These are phyloP conservation scores for Tylopilus intermedius DNA, from an alignment of 768 basidiomycete genomes.

Conservation along the genomic window DNA sequence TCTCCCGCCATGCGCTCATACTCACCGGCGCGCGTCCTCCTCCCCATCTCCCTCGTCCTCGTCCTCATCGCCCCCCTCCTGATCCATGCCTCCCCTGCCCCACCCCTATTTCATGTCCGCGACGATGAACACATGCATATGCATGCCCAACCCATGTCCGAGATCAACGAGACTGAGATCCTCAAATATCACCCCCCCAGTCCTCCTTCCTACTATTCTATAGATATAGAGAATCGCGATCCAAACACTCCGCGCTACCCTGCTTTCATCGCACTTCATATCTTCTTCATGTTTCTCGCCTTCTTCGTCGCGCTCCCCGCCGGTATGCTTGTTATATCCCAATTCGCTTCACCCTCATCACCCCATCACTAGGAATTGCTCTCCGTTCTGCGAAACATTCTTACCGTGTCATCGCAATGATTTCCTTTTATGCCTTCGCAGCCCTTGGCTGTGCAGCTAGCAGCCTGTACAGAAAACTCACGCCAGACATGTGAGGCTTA, in stretches of 20 bases:
- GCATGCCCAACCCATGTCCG: constrained; percentile 42
- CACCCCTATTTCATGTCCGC: constrained; percentile 11
- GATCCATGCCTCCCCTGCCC: constrained; percentile 12
- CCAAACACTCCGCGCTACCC: constrained; percentile 47
- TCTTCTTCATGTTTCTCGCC: constrained; percentile 66
- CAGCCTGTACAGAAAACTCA: constrained; percentile 68
- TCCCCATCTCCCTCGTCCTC: constrained; percentile 8
- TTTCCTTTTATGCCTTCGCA: constrained; percentile 58
- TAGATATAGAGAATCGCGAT: constrained; percentile 61
- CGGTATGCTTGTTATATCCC: constrained; percentile 42
- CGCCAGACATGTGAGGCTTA: constrained; percentile 69
- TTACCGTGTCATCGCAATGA: constrained; percentile 51
- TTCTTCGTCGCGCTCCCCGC: constrained; percentile 82
- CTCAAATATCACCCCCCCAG: constrained; percentile 60
- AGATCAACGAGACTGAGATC: constrained; percentile 76
- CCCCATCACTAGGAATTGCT: constrained; percentile 54
- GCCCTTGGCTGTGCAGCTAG: constrained; percentile 64
- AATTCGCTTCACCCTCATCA: not conserved
- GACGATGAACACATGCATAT: constrained; percentile 41
- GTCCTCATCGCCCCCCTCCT: constrained; percentile 17
- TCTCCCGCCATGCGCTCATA: constrained; percentile 7
- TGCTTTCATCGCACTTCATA: constrained; percentile 70
- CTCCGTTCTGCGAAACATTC: constrained; percentile 74
- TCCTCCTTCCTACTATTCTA: constrained; percentile 77
- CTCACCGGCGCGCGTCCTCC: not conserved